Evolutionary conservation across 2,329 filamentous ascomycete genomes (phyloP), one percentile per base, ranked within the genome.

Genomic region (Aspergillus luchuensis): DNA sequence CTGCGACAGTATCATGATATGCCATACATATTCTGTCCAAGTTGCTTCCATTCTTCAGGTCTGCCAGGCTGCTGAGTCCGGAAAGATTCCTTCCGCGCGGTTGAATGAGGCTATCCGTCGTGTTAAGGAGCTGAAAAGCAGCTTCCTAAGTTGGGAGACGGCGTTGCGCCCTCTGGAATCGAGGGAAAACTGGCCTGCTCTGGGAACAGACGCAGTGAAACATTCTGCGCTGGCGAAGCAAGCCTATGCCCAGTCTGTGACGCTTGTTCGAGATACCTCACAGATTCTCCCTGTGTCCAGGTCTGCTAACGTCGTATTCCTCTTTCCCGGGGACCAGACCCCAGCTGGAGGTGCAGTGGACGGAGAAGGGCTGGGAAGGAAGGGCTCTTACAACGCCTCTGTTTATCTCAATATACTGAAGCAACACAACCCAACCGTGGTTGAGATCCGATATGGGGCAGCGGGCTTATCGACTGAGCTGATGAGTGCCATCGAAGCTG

Each of bases 1-100:
- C 19, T 75, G 74, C 52, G 79, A 81, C 58, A 80, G 76, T 56
- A 66, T 79, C 5, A 80, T 81, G 77, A 69, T 81, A n/a, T 80
- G 78, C 47, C 78, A 81, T 62, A 80, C 78, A 0, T 76, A 76
- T 58, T 67, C 71, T 5, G 72, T 76, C 38, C 78, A 81, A 60
- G 66, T 79, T 17, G 73, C 69, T 4, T 76, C 78, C 1, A 78
- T 80, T 17, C 67, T 78, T 39, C 65, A 69, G 28, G 74, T 81
- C 2, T 71, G 74, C 21, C 61, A 74, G 49, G 77, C 78, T 15
- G 67, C 78, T 0, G 69, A 72, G 43, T 72, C 71, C 23, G 77
- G 76, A 5, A 65, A 69, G 4, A 64, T 81, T 21, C 63, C 71
- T 1, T 55, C 66, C 45, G 57, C 68, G 5, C 67, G 71, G 4